Conservation (phyloP, 78 protist genomes). For the Acrasis kona region DNA sequence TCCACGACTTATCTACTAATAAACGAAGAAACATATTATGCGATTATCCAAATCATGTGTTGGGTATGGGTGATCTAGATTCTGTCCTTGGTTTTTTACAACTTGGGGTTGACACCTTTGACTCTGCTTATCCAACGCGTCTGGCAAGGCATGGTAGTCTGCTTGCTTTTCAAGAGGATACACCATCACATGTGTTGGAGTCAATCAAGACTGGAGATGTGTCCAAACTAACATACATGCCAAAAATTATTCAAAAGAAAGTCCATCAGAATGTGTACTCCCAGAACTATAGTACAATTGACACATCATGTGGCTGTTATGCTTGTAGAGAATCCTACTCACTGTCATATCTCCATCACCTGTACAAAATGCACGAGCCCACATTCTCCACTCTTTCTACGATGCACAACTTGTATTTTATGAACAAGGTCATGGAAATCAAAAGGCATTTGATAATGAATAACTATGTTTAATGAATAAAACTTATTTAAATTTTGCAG, state of each 20-base stretch:
- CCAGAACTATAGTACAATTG: constrained; percentile 12
- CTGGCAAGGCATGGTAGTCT: constrained; percentile 52
- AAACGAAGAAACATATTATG: constrained; percentile 29
- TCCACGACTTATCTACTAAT: too few species aligned
- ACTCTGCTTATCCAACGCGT: constrained; percentile 63
- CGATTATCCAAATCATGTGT: constrained; percentile 47
- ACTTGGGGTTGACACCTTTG: constrained; percentile 66
- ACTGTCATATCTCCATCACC: constrained; percentile 8
- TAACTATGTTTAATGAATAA: constrained; percentile 1
- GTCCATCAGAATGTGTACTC: too few species aligned
- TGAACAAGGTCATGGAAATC: constrained; percentile 1
- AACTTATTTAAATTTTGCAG: neutral
- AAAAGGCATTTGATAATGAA: neutral
- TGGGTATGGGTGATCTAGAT: constrained; percentile 62
- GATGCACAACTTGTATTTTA: constrained; percentile 5
- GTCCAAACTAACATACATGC: neutral
- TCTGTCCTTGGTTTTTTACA: constrained; percentile 14
- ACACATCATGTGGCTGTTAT: neutral
- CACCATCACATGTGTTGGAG: neutral
- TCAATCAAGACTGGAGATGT: neutral
- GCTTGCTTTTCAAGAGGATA: neutral
- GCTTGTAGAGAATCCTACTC: neutral
- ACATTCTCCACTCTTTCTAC: neutral
- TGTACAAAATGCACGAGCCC: constrained; percentile 16
- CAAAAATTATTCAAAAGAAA: neutral